phyloP scores from a whole-genome alignment of 169 alveolate species.

The Plasmodium blacklocki region DNA sequence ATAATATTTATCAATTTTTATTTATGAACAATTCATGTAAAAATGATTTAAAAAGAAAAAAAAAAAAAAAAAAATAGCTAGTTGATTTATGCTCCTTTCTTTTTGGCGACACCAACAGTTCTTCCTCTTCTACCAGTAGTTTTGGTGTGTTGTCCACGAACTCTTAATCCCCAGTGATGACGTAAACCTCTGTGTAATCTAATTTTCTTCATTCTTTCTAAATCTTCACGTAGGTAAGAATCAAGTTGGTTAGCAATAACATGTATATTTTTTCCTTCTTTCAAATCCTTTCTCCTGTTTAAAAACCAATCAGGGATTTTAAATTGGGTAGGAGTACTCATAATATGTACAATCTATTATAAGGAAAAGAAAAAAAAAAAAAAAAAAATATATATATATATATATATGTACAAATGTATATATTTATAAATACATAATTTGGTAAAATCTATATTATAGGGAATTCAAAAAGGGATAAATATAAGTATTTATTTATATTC shows the following conservation, averaged over 20 bases:
- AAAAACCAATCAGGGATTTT: slow-evolving; percentile 99
- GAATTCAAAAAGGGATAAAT: too few relatives aligned
- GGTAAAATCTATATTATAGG: too few relatives aligned
- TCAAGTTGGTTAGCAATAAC: slow-evolving; percentile 96
- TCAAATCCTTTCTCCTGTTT: slow-evolving; percentile 96
- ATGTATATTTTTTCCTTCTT: slow-evolving; percentile 96
- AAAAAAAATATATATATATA: too few relatives aligned
- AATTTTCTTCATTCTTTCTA: slow-evolving; percentile 98
- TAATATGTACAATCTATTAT: slow-evolving; percentile 89
- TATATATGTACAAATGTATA: neutral
- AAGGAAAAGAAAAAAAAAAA: slow-evolving; percentile 22
- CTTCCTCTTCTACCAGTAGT: slow-evolving; percentile 99
- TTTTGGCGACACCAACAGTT: slow-evolving; percentile 97
- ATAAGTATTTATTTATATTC: too few relatives aligned
- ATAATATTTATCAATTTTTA: neutral
- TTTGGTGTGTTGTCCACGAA: slow-evolving; percentile 99
- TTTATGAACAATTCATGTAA: slow-evolving; percentile 10
- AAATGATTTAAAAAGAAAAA: slow-evolving; percentile 22
- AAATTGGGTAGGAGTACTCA: slow-evolving; percentile 94
- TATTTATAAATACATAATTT: neutral
- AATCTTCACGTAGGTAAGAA: slow-evolving; percentile 98
- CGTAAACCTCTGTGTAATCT: slow-evolving; percentile 98
- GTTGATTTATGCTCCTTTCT: slow-evolving; percentile 88
- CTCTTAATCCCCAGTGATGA: slow-evolving; percentile 98
- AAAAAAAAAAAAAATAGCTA: slow-evolving; percentile 14